A percentile compares a stretch with the other conserved stretches of the same genome.
These are phyloP conservation scores for Tetrahymena elliotti DNA, from an alignment of 73 alveolate genomes.

Conservation along the genomic window DNA sequence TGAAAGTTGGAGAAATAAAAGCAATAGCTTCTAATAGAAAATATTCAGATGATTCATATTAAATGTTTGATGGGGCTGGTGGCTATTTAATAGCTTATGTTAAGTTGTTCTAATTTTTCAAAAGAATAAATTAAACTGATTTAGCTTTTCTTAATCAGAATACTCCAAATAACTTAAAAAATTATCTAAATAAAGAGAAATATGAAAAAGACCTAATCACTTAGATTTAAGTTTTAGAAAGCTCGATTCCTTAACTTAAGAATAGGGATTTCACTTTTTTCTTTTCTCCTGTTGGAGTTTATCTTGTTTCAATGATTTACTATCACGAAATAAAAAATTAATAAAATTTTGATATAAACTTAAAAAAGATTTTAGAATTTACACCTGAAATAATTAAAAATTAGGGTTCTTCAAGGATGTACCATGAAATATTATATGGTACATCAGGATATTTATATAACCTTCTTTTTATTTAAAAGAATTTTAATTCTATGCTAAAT, in stretches of 20 bases:
- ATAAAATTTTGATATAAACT: neutral
- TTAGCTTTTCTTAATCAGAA: neutral
- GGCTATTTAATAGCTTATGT: slow-evolving; percentile 16
- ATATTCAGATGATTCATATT: neutral
- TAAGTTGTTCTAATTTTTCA: slow-evolving; percentile 8
- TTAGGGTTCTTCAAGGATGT: slow-evolving; percentile 28
- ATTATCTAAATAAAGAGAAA: neutral
- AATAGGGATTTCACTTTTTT: neutral
- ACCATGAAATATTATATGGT: slow-evolving; percentile 89
- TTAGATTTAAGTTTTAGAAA: neutral
- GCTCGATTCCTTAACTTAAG: neutral
- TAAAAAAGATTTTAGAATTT: neutral
- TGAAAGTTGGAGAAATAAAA: slow-evolving; percentile 4
- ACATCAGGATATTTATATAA: slow-evolving; percentile 85
- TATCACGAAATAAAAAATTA: neutral
- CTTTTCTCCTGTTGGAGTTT: neutral
- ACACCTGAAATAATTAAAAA: neutral
- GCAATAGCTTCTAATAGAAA: neutral
- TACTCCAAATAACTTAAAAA: neutral
- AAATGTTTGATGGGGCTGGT: slow-evolving; percentile 29
- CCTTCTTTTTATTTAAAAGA: slow-evolving; percentile 59
- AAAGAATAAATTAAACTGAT: neutral
- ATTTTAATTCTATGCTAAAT: slow-evolving; percentile 12
- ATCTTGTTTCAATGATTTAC: neutral
- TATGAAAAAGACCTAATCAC: neutral